Evolutionary conservation across 495 filamentous ascomycete species (phyloP).

Genomic region (Penicillium goetzii): DNA sequence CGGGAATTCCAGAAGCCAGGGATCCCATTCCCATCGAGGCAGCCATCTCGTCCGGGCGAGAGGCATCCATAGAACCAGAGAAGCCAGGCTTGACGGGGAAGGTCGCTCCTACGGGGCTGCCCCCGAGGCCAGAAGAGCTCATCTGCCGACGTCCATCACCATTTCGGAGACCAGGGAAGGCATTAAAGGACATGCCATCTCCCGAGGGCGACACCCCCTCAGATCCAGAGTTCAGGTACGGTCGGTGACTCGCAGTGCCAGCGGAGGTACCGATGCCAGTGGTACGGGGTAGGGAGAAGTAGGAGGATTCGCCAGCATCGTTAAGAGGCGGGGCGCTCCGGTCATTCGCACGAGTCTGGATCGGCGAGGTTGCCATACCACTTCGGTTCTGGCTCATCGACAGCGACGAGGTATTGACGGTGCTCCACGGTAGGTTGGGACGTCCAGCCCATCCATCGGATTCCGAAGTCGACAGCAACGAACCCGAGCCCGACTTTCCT

Average conservation of each 20-base stretch:
- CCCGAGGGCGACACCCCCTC: slow-evolving; percentile 43
- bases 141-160: slow-evolving; percentile 39
- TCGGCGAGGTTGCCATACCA: slow-evolving; percentile 52
- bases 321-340: slow-evolving; percentile 42
- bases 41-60: slow-evolving; percentile 36
- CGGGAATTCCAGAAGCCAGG: slow-evolving; percentile 35
- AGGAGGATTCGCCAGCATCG: slow-evolving; percentile 47
- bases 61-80: slow-evolving; percentile 33
- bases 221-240: slow-evolving; percentile 38
- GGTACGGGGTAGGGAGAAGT: slow-evolving; percentile 44
- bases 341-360: slow-evolving; percentile 49
- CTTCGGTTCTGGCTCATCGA: slow-evolving; percentile 46
- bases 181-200: slow-evolving; percentile 40
- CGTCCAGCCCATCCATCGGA: slow-evolving; percentile 59
- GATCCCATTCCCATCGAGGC: slow-evolving; percentile 35
- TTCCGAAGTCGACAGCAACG: slow-evolving; percentile 66
- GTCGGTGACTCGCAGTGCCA: slow-evolving; percentile 33
- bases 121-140: slow-evolving; percentile 35
- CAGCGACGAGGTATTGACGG: slow-evolving; percentile 53
- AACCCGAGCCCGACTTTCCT: slow-evolving; percentile 66
- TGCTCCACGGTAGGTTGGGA: slow-evolving; percentile 58
- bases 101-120: slow-evolving; percentile 34
- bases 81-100: slow-evolving; percentile 41
- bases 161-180: slow-evolving; percentile 36
- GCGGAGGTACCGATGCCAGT: slow-evolving; percentile 33